Evolutionary conservation across 176 grass and related monocot genomes (phyloP), one percentile per base, ranked within the genome.

Genomic region (Pontederia paniculata): DNA sequence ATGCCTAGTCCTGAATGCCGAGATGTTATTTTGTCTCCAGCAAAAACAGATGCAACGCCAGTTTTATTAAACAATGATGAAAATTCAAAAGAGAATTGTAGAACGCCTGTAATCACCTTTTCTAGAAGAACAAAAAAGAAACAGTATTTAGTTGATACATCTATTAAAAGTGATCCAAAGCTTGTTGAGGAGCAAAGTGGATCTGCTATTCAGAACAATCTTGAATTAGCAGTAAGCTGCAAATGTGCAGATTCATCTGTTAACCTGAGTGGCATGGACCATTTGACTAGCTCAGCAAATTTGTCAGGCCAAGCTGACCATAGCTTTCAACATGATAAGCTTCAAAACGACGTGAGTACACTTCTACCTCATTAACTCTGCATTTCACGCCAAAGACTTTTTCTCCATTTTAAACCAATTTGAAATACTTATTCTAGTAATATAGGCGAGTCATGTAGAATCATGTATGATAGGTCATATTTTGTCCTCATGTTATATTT

Each of bases 71-170:
- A 10, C 22, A 53, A 67, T 21, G 64, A 67, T 21, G 11, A 54
- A 17, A 9, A 9, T 44, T 50, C 23, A 43, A 67, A 54, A 67
- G 49, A 43, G 10, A 67, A 53, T 21, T 12, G 23, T n/a, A 44
- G 31, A 3, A 53, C 25, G 53, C 31, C 31, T 50, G 52, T 67
- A 31, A 67, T 67, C 53, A 67, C 64, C 9, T 67, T 67, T 67
- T 50, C 17, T 54, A 52, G 64, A 53, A 67, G 64, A 53, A 28
- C 41, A 10, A 67, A 43, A 44, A 67, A 67, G 50, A 67, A 67
- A 18, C 50, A 10, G 2, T 21, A 43, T 67, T 25, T 44, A 44
- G 64, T 2, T 4, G 31, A 42, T 17, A 17, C 9, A 44, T 54
- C 31, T 9, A 67, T 43, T n/a, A 20, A 17, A 42, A 21, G 28